A percentile compares a stretch with the other conserved stretches of the same genome.
Conservation (phyloP, 2,329 filamentous ascomycete species). For the Acarospora socialis region DNA sequence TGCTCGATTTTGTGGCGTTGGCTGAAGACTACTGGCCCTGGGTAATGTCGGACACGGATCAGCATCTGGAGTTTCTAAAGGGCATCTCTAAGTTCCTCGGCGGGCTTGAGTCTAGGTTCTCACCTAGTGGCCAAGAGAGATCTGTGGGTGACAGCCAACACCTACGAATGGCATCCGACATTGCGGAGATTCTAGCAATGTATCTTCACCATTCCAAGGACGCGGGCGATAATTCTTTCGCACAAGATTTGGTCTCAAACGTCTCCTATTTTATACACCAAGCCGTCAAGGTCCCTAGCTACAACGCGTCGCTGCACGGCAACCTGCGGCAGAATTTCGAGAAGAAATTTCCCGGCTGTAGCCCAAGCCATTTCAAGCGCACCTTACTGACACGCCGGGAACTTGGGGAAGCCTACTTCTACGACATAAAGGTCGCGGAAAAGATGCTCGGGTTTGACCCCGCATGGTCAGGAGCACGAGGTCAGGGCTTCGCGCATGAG, state of each 20-base stretch:
- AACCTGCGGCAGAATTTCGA: conserved; percentile 79
- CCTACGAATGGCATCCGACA: conserved; percentile 58
- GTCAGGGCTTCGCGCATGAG: conserved; percentile 66
- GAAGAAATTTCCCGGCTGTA: conserved; percentile 58
- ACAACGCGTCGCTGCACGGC: conserved; percentile 74
- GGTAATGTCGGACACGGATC: conserved; percentile 68
- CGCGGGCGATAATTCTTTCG: conserved; percentile 51
- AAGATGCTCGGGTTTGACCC: conserved; percentile 63
- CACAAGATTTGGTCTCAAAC: conserved; percentile 57
- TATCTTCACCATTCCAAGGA: conserved; percentile 78
- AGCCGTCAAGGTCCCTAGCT: conserved; percentile 63
- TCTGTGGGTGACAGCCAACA: conserved; percentile 23
- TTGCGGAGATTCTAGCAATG: conserved; percentile 81
- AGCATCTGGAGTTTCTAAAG: conserved; percentile 58
- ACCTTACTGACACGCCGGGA: conserved; percentile 50
- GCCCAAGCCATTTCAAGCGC: conserved; percentile 66
- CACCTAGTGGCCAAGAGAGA: too few species aligned
- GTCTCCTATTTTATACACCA: conserved; percentile 68
- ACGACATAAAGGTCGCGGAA: conserved; percentile 61
- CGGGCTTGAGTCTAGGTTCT: conserved; percentile 41
- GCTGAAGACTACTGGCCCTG: conserved; percentile 94
- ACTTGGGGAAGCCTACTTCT: conserved; percentile 69
- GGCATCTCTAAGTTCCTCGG: conserved; percentile 57
- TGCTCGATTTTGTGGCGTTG: conserved; percentile 74
- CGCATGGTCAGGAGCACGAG: conserved; percentile 54